Conservation (phyloP, 2,329 filamentous ascomycete genomes). For the Metarhizium anisopliae region DNA sequence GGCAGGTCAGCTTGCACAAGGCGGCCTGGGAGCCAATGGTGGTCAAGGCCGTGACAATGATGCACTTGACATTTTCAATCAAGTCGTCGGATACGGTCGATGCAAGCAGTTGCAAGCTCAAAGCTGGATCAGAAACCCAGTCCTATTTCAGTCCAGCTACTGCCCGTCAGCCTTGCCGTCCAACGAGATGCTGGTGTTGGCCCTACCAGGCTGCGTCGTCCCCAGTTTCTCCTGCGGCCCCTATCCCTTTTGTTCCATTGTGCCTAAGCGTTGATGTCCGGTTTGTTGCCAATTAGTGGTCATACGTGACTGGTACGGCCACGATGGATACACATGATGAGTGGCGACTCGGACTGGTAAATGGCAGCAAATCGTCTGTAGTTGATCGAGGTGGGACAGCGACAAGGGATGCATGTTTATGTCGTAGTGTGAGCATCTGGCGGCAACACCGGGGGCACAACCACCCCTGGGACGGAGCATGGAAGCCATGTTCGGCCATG, state of each 20-base stretch:
- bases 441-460: not conserved
- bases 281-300: not conserved
- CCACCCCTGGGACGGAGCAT: not conserved
- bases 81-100: slow-evolving; percentile 6
- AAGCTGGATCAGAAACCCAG: slow-evolving; percentile 10
- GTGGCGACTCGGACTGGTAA: not conserved
- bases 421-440: not conserved
- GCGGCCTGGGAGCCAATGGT: slow-evolving; percentile 3
- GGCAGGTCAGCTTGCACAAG: slow-evolving; percentile 14
- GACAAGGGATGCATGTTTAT: not conserved
- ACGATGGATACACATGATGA: not conserved
- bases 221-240: not conserved
- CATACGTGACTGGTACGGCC: not conserved
- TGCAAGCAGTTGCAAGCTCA: slow-evolving; percentile 13
- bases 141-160: slow-evolving; percentile 4
- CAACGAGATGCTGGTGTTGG: slow-evolving; percentile 5
- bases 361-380: not conserved
- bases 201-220: not conserved
- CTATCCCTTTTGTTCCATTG: slow-evolving; percentile 1
- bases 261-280: not conserved
- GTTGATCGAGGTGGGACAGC: not conserved
- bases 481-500: not conserved
- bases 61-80: slow-evolving; percentile 6
- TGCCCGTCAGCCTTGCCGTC: slow-evolving; percentile 5
- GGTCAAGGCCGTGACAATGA: not conserved